These are phyloP conservation scores for Petunia hybrid DNA, from an alignment of 305 asterid genomes.

Conservation along the genomic window DNA sequence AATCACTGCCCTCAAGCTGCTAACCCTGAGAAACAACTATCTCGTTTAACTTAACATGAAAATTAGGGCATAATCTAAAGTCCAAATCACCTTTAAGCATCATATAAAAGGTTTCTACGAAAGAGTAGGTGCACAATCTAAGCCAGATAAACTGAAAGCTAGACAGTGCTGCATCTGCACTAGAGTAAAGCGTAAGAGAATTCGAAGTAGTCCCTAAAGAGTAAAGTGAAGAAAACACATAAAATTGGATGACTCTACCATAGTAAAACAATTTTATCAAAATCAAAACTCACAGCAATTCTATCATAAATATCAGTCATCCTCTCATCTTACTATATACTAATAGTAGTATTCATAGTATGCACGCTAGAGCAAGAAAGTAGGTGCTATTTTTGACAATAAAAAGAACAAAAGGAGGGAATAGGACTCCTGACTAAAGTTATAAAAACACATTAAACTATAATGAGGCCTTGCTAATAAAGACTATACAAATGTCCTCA, in stretches of 20 bases:
- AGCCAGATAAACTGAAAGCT: not conserved
- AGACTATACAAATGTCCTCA: conserved; percentile 11
- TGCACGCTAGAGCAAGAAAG: not conserved
- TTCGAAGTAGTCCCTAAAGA: not conserved
- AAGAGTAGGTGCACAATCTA: not conserved
- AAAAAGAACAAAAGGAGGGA: not conserved
- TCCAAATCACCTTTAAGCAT: not conserved
- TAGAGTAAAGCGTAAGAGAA: not conserved
- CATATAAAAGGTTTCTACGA: not conserved
- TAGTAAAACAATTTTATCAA: not conserved
- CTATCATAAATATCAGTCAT: not conserved
- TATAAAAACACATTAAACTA: not conserved
- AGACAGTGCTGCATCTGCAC: not conserved
- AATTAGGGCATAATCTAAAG: not conserved
- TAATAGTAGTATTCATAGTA: not conserved
- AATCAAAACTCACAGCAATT: not conserved
- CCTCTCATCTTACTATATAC: not conserved
- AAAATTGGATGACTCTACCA: not conserved
- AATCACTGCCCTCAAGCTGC: not conserved
- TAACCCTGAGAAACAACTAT: not conserved
- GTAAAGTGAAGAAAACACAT: not conserved
- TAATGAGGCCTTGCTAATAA: conserved; percentile 2
- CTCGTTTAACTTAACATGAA: not conserved
- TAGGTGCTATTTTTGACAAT: not conserved
- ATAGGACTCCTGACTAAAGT: not conserved